A percentile compares a stretch with the other conserved stretches of the same genome.
Evolutionary conservation across 192 early-diverging fungal species (phyloP).

Genomic region (Coemansia sp.): DNA sequence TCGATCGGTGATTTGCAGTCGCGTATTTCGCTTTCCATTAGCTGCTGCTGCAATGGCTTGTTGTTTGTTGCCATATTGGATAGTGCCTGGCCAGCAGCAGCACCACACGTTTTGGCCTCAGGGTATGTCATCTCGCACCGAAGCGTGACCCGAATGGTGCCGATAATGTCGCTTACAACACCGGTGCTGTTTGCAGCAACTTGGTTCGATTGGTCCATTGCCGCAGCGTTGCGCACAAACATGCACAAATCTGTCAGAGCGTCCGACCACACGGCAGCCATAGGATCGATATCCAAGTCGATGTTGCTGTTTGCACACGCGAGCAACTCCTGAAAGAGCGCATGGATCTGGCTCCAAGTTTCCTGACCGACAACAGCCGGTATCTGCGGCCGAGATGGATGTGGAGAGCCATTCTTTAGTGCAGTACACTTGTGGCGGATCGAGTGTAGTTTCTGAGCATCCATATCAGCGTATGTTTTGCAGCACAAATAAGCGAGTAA

Average conservation of each 20-base stretch:
- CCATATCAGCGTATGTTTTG: neutral
- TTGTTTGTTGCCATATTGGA: conserved; percentile 37
- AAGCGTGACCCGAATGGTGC: conserved; percentile 5
- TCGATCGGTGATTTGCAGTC: neutral
- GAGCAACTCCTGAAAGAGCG: conserved; percentile 13
- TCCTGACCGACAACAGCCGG: conserved; percentile 5
- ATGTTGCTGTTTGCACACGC: neutral
- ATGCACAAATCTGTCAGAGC: conserved; percentile 27
- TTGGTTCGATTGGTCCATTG: conserved; percentile 37
- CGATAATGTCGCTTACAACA: conserved; percentile 9
- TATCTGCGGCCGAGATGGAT: conserved; percentile 37
- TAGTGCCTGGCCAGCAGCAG: conserved; percentile 33
- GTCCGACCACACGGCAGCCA: neutral
- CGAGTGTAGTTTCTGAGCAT: neutral
- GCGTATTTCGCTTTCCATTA: conserved; percentile 25
- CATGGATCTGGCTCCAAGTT: conserved; percentile 10
- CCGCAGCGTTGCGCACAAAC: conserved; percentile 41
- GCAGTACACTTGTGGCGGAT: conserved; percentile 15
- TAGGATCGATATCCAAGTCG: neutral
- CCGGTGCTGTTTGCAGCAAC: neutral
- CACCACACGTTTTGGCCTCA: conserved; percentile 19
- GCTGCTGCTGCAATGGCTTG: conserved; percentile 9
- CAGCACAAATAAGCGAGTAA: neutral
- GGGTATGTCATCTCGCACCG: conserved; percentile 16
- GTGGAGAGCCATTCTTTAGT: conserved; percentile 22